Evolutionary conservation across 768 basidiomycete genomes (phyloP), one percentile per base, ranked within the genome.

Genomic region (Infundibulicybe gibba): DNA sequence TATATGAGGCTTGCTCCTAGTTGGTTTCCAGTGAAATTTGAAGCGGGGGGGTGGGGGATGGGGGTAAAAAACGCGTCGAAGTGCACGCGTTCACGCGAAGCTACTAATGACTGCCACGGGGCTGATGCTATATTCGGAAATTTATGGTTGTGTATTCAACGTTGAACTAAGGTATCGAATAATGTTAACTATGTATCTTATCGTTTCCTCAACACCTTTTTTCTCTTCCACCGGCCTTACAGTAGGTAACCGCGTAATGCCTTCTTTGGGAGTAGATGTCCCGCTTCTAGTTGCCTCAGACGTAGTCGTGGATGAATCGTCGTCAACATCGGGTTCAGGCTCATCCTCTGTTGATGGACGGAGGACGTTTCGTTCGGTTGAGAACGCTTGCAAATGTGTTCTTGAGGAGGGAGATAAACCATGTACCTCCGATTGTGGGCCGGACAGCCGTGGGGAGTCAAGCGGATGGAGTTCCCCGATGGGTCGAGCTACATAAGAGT

Each of bases 351-450:
- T 30, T 4, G 25, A 25, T 25, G 25, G 25, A 8, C n/a, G 25
- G 4, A 25, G 25, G 25, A 25, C 25, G 25, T 8, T 25, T 25
- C 25, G 8, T 25, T 25, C 25, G 25, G 25, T 25, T 25, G 25
- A 25, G 25, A 25, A 25, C 8, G 25, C 4, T 25, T 8, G 8
- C 8, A 25, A 25, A 25, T 25, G 8, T 48, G 45, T 64, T 68
- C 37, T 45, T 21, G 46, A 61, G 53, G 20, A 72, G 54, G 12
- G 70, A 58, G 49, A 83, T 55, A 56, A 86, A 83, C 90, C 90
- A 94, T 3, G 90, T 92, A 43, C 75, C 70, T 30, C 61, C 61
- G 21, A 89, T 52, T 6, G 76, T 69, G n/a, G 90, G 85, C 3
- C 66, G 65, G 2, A 63, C 64, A 14, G 80, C 86, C 3, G 81